phyloP scores from a whole-genome alignment of 1,284 basidiomycete genomes.

The Tranzscheliella williamsii region DNA sequence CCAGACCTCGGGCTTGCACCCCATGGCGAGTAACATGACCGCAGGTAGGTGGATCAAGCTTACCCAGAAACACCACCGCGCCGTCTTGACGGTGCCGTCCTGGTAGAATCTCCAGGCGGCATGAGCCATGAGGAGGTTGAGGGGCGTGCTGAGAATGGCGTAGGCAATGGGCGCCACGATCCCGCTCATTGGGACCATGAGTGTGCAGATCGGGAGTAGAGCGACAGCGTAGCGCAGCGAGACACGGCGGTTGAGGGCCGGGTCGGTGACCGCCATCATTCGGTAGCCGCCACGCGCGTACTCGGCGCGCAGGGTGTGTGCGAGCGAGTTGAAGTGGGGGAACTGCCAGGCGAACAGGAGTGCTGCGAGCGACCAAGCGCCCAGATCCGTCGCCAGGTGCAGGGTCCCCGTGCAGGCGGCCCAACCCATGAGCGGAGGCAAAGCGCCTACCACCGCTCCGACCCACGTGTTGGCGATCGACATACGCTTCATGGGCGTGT shows the following conservation, averaged over 20 bases:
- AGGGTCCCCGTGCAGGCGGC: conserved; percentile 85
- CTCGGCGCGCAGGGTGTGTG: conserved; percentile 80
- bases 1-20: conserved; percentile 58
- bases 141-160: conserved; percentile 74
- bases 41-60: conserved; percentile 90
- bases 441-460: conserved; percentile 84
- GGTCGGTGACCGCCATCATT: conserved; percentile 85
- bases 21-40: conserved; percentile 88
- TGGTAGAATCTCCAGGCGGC: conserved; percentile 70
- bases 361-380: conserved; percentile 51
- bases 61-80: conserved; percentile 70
- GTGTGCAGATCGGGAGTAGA: conserved; percentile 79
- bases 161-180: conserved; percentile 66
- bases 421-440: conserved; percentile 98
- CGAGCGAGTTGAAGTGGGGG: conserved; percentile 95
- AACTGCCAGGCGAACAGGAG: conserved; percentile 94
- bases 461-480: conserved; percentile 92
- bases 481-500: conserved; percentile 92
- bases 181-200: conserved; percentile 64
- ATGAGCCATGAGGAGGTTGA: conserved; percentile 74
- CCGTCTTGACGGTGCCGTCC: conserved; percentile 72
- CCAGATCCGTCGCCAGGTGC: conserved; percentile 66
- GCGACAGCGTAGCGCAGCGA: conserved; percentile 80
- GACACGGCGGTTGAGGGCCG: conserved; percentile 81
- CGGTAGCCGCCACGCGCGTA: conserved; percentile 93